Evolutionary conservation across 208 protist genomes (phyloP).

Genomic region (Trypanosomatidae sp.): DNA sequence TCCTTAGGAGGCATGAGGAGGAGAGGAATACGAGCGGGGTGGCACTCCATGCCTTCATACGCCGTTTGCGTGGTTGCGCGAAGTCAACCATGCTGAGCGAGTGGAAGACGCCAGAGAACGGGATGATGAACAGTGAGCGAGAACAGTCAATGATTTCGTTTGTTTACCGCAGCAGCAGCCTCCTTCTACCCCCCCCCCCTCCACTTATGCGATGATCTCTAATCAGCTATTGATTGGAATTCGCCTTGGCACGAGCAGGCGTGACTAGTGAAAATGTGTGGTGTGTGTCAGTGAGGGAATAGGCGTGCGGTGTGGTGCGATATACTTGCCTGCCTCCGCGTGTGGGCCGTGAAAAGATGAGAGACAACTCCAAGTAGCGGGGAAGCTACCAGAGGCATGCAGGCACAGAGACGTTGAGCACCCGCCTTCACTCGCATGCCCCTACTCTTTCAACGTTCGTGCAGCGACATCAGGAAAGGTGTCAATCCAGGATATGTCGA

Average conservation of each 20-base stretch:
- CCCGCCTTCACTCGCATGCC: neutral
- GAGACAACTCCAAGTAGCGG: neutral
- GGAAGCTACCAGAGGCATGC: neutral
- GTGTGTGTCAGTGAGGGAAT: neutral
- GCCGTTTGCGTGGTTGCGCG: neutral
- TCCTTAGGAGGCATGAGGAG: neutral
- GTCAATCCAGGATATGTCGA: slow-evolving; percentile 87
- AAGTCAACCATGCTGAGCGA: neutral
- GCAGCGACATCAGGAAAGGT: slow-evolving; percentile 57
- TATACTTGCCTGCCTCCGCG: neutral
- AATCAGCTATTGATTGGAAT: neutral
- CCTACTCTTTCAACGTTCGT: slow-evolving; percentile 46
- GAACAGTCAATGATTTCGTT: neutral
- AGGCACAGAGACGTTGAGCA: neutral
- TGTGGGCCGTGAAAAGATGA: neutral
- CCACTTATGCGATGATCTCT: neutral
- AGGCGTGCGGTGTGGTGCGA: neutral
- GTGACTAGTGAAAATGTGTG: neutral
- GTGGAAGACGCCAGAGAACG: neutral
- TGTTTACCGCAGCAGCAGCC: neutral
- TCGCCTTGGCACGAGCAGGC: neutral
- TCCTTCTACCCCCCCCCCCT: neutral
- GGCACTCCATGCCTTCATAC: neutral
- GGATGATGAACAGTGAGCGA: neutral
- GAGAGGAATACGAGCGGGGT: neutral